Conservation (phyloP, 2,329 filamentous ascomycete genomes). For the Penicillium freii region DNA sequence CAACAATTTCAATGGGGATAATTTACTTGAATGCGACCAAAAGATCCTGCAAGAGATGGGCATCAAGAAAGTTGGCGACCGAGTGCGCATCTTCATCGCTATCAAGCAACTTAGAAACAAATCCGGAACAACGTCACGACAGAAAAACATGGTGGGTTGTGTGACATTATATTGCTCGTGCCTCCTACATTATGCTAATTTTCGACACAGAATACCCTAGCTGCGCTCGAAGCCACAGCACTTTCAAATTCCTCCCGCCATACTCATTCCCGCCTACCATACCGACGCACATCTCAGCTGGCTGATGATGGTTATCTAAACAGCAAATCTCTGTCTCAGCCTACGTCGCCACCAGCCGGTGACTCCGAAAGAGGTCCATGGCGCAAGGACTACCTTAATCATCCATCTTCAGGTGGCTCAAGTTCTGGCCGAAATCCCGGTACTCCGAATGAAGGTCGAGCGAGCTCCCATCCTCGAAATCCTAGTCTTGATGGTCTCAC, state of each 20-base stretch:
- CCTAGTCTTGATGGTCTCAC: constrained; percentile 82
- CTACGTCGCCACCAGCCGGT: constrained; percentile 64
- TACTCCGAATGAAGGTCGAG: constrained; percentile 64
- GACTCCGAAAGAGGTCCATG: constrained; percentile 43
- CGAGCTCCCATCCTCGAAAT: constrained; percentile 71
- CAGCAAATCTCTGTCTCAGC: constrained; percentile 62
- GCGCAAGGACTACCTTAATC: constrained; percentile 56
- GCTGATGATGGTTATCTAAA: constrained; percentile 45
- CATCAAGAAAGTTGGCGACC: constrained; percentile 95
- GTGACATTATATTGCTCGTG: neutral
- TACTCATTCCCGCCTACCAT: constrained; percentile 56
- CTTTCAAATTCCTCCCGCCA: constrained; percentile 64
- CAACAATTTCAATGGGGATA: constrained; percentile 97
- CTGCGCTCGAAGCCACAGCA: constrained; percentile 66
- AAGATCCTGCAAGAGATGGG: constrained; percentile 96
- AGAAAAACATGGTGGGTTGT: constrained; percentile 73
- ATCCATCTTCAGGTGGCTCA: constrained; percentile 54
- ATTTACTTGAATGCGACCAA: constrained; percentile 94
- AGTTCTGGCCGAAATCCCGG: constrained; percentile 55
- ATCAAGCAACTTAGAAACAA: constrained; percentile 80
- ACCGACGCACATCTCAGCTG: constrained; percentile 61
- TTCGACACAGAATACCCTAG: constrained; percentile 72
- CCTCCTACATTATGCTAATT: constrained; percentile 16
- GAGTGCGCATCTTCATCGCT: constrained; percentile 82
- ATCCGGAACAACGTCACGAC: constrained; percentile 73